A percentile compares a stretch with the other conserved stretches of the same genome.
These are phyloP conservation scores for Candida silvicultrix DNA, from an alignment of 805 yeast genomes.

Conservation along the genomic window DNA sequence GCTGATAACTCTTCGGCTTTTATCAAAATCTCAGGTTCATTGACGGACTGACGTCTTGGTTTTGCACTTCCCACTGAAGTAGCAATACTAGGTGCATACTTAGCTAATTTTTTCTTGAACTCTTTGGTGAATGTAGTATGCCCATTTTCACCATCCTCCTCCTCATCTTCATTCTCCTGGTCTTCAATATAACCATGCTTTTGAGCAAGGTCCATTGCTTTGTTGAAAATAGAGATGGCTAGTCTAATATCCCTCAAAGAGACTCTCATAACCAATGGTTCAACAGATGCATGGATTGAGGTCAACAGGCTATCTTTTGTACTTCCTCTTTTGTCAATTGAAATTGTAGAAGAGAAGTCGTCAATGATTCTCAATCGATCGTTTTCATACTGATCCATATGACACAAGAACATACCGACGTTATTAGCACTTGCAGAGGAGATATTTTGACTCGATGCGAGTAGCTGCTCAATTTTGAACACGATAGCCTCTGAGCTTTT, in stretches of 20 bases:
- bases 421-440: slow-evolving; percentile 63
- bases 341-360: slow-evolving; percentile 76
- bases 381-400: slow-evolving; percentile 62
- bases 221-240: slow-evolving; percentile 67
- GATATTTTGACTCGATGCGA: slow-evolving; percentile 62
- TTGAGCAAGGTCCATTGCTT: slow-evolving; percentile 51
- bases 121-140: slow-evolving; percentile 49
- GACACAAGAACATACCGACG: slow-evolving; percentile 80
- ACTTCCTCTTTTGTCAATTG: slow-evolving; percentile 67
- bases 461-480: slow-evolving; percentile 75
- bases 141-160: slow-evolving; percentile 8
- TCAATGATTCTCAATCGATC: slow-evolving; percentile 71
- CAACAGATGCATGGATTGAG: slow-evolving; percentile 62
- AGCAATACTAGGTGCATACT: slow-evolving; percentile 62
- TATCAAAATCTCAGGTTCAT: slow-evolving; percentile 36
- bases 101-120: slow-evolving; percentile 51
- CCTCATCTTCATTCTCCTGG: slow-evolving; percentile 13
- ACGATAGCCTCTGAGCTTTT: slow-evolving; percentile 80
- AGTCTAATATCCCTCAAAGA: slow-evolving; percentile 83
- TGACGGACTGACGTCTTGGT: slow-evolving; percentile 14
- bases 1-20: slow-evolving; percentile 65
- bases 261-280: slow-evolving; percentile 73
- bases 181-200: slow-evolving; percentile 13
- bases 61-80: slow-evolving; percentile 40
- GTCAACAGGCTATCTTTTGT: slow-evolving; percentile 53